These are phyloP conservation scores for Penicillium diatomitis DNA, from an alignment of 495 filamentous ascomycete species.

Conservation along the genomic window DNA sequence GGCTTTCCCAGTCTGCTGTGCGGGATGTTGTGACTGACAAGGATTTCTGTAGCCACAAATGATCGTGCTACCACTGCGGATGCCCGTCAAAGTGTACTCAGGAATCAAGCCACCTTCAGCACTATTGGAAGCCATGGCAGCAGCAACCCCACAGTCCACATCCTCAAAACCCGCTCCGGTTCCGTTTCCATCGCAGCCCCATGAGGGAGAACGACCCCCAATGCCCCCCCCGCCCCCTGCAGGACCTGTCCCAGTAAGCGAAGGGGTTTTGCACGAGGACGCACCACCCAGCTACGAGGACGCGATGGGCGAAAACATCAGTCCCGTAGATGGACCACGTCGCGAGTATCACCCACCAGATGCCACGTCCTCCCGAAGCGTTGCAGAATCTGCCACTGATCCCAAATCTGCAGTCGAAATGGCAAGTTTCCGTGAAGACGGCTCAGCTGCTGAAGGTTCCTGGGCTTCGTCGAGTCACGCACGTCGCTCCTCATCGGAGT, in stretches of 20 bases:
- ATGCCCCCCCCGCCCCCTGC: slow-evolving; percentile 27
- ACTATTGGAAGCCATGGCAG: slow-evolving; percentile 59
- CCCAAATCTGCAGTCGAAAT: slow-evolving; percentile 25
- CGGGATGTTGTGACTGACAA: not conserved
- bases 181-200: slow-evolving; percentile 15
- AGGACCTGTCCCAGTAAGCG: slow-evolving; percentile 13
- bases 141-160: slow-evolving; percentile 25
- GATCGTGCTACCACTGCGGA: slow-evolving; percentile 63
- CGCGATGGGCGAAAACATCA: slow-evolving; percentile 72
- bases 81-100: slow-evolving; percentile 77
- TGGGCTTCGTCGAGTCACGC: slow-evolving; percentile 13
- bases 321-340: slow-evolving; percentile 53
- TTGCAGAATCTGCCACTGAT: slow-evolving; percentile 35
- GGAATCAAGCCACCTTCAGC: slow-evolving; percentile 76
- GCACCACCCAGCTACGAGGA: slow-evolving; percentile 80
- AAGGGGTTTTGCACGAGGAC: slow-evolving; percentile 45
- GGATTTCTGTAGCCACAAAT: slow-evolving; percentile 46
- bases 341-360: slow-evolving; percentile 54
- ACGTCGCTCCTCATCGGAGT: slow-evolving; percentile 32
- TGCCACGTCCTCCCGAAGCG: slow-evolving; percentile 25
- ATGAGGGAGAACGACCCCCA: slow-evolving; percentile 19
- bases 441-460: slow-evolving; percentile 13
- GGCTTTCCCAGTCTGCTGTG: not conserved
- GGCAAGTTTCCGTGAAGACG: slow-evolving; percentile 20
- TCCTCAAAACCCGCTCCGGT: slow-evolving; percentile 12